Evolutionary conservation across 2,329 filamentous ascomycete genomes (phyloP), one percentile per base, ranked within the genome.

Genomic region (Diatrype stigma): DNA sequence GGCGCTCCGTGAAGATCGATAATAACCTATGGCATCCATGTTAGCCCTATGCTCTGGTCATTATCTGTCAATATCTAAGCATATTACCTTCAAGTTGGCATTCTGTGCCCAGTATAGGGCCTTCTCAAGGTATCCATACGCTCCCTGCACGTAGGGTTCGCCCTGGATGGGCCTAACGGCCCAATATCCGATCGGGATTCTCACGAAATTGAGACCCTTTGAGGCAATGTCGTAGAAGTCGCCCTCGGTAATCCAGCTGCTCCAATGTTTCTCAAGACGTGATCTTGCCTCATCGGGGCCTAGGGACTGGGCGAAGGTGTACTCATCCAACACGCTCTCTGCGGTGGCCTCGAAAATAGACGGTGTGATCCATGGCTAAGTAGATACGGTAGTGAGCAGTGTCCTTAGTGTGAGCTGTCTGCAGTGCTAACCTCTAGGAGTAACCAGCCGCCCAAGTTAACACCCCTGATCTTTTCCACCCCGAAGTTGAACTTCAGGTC

Each of bases 311-410:
- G 67, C 65, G n/a, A 80, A 65, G 0, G 77, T 80, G 60, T 71
- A 80, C 57, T 80, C 78, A 53, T 80, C 78, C 12, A 78, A 64
- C 42, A 77, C 55, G 34, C 60, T 63, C 8, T 51, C 47, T 2
- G 48, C 56, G 85, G 34, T 66, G 62, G 48, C 35, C 35, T 78
- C 72, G 67, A 90, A 90, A 42, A 88, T 74, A 0, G 87, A 90
- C 0, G 87, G 87, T 1, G 84, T 86, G 60, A 90, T 90, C 65
- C 88, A 89, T 1, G 87, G 87, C 65, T 90, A 86, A 23, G 89
- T 71, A n/a, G n/a, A n/a, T n/a, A n/a, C n/a, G 37, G 17, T n/a
- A 23, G 30, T 52, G 47, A 51, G 51, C 42, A 6, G 3, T 45
- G 19, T 16, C 5, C 7, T 16, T 22, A 17, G 3, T 11, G 42